These are phyloP conservation scores for Penicillium fimorum DNA, from an alignment of 495 filamentous ascomycete species.

Conservation along the genomic window DNA sequence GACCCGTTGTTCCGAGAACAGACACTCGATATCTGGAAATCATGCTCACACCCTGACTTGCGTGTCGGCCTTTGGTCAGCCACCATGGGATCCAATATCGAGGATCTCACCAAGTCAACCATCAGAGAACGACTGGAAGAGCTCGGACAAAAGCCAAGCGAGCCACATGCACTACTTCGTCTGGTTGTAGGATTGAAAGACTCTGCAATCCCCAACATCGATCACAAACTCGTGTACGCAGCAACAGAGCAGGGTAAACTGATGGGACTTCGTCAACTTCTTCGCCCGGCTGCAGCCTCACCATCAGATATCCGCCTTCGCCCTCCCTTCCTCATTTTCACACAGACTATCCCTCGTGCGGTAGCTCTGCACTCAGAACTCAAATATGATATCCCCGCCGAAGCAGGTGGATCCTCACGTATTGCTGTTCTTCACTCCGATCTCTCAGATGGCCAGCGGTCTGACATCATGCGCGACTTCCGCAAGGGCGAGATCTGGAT, in stretches of 20 bases:
- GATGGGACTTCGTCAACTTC: constrained; percentile 83
- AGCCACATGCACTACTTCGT: constrained; percentile 60
- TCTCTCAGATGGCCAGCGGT: constrained; percentile 71
- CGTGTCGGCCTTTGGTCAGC: constrained; percentile 87
- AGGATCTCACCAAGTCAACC: constrained; percentile 66
- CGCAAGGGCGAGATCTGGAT: constrained; percentile 93
- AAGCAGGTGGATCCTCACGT: constrained; percentile 80
- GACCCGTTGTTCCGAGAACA: constrained; percentile 89
- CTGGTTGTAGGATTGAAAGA: constrained; percentile 94
- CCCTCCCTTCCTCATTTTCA: constrained; percentile 91
- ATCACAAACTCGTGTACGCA: constrained; percentile 84
- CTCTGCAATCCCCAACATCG: constrained; percentile 86
- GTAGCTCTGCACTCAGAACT: constrained; percentile 84
- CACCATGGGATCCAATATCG: constrained; percentile 92
- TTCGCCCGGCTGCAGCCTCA: constrained; percentile 69
- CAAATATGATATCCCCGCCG: constrained; percentile 87
- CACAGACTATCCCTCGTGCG: constrained; percentile 88
- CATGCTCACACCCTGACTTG: constrained; percentile 64
- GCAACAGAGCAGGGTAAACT: constrained; percentile 93
- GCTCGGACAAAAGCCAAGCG: constrained; percentile 18
- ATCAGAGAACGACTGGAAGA: constrained; percentile 50
- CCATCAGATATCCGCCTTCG: constrained; percentile 62
- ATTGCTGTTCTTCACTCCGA: constrained; percentile 89
- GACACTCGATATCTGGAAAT: constrained; percentile 80
- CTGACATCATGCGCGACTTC: constrained; percentile 82